Conservation (phyloP, 1,284 basidiomycete species). For the Leccinum insolens region DNA sequence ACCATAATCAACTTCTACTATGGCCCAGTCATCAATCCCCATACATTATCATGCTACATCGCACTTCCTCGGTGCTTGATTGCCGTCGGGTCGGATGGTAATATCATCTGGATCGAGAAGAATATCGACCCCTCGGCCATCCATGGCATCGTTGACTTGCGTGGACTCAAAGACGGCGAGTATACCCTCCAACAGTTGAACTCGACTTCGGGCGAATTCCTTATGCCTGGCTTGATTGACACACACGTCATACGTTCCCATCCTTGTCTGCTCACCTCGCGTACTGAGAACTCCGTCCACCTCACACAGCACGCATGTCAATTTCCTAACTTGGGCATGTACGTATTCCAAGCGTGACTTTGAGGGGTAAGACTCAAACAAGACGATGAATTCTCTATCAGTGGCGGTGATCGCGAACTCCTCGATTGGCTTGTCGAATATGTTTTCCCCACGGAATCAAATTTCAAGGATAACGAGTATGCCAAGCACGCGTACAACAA, state of each 20-base stretch:
- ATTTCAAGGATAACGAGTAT: conserved; percentile 70
- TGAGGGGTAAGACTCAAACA: not conserved
- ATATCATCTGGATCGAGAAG: conserved; percentile 69
- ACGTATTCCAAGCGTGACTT: conserved; percentile 27
- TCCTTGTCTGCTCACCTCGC: not conserved
- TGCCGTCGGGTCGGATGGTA: conserved; percentile 56
- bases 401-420: conserved; percentile 79
- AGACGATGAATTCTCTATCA: conserved; percentile 29
- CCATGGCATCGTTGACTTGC: conserved; percentile 47
- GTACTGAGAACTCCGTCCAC: not conserved
- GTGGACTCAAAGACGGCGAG: conserved; percentile 31
- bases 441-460: conserved; percentile 87
- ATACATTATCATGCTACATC: conserved; percentile 55
- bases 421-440: conserved; percentile 85
- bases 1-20: conserved; percentile 50
- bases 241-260: conserved; percentile 75
- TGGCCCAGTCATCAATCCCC: conserved; percentile 62
- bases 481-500: conserved; percentile 70
- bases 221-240: conserved; percentile 89
- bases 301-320: conserved; percentile 80
- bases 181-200: conserved; percentile 41
- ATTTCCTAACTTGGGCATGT: conserved; percentile 84
- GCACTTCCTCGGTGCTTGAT: conserved; percentile 62
- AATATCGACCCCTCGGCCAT: conserved; percentile 51
- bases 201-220: conserved; percentile 62